Evolutionary conservation across 352 stramenopile species (phyloP).

Genomic region (Pythium periplocum): DNA sequence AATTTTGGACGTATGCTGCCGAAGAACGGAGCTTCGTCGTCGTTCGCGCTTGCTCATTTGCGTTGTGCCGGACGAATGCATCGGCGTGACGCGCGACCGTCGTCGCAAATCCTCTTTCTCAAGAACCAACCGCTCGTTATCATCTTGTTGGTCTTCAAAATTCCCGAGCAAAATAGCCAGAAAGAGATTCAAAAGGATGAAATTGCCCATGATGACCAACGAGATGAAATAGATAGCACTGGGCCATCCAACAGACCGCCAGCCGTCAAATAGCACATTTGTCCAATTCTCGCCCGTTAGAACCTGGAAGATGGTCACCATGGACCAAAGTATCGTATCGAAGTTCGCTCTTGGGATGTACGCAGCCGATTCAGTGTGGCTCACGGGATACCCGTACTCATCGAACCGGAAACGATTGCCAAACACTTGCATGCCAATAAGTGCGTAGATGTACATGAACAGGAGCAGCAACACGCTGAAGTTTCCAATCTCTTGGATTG

Average conservation of each 20-base stretch:
- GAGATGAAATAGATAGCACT: slow-evolving; percentile 78
- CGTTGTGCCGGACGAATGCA: slow-evolving; percentile 1
- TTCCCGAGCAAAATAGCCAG: slow-evolving; percentile 89
- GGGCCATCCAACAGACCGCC: slow-evolving; percentile 55
- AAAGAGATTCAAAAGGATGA: slow-evolving; percentile 92
- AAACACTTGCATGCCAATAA: slow-evolving; percentile 84
- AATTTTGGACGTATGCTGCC: not conserved
- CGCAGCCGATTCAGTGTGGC: slow-evolving; percentile 25
- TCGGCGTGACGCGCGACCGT: slow-evolving; percentile 26
- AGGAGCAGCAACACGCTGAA: slow-evolving; percentile 5
- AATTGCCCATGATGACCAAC: slow-evolving; percentile 84
- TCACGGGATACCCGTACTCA: slow-evolving; percentile 14
- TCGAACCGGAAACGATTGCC: slow-evolving; percentile 58
- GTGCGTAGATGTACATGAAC: slow-evolving; percentile 78
- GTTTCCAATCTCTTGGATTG: slow-evolving; percentile 18
- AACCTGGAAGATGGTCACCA: slow-evolving; percentile 57
- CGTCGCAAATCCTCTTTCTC: slow-evolving; percentile 33
- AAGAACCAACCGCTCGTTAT: slow-evolving; percentile 26
- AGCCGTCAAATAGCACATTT: slow-evolving; percentile 85
- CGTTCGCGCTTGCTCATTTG: not conserved
- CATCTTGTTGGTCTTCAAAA: slow-evolving; percentile 73
- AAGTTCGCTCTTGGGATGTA: slow-evolving; percentile 23
- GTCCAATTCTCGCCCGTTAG: slow-evolving; percentile 93
- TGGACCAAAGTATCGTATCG: slow-evolving; percentile 23
- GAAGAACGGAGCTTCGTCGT: slow-evolving; percentile 1